Conservation (phyloP, 2,329 filamentous ascomycete genomes). For the Bipolaris bicolor region DNA sequence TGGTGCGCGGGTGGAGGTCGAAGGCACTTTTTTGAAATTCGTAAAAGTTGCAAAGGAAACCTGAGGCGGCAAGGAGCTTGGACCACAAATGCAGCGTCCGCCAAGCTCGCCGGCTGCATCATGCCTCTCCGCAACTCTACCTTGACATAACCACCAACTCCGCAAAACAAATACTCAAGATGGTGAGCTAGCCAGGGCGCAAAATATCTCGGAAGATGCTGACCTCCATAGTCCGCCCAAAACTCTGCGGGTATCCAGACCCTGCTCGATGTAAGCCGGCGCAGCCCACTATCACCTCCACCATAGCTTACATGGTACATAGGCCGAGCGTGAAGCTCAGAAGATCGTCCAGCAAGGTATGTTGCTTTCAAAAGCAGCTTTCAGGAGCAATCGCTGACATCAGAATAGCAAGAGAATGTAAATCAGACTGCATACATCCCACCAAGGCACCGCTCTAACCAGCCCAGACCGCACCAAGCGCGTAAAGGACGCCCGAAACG, state of each 20-base stretch:
- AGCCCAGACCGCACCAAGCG: conserved; percentile 85
- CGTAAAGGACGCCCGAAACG: conserved; percentile 93
- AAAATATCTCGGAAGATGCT: conserved; percentile 13
- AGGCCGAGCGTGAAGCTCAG: conserved; percentile 98
- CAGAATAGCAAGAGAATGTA: conserved; percentile 82
- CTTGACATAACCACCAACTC: conserved; percentile 28
- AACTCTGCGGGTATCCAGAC: conserved; percentile 99
- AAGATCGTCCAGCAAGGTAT: conserved; percentile 98
- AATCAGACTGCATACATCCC: conserved; percentile 24
- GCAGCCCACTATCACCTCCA: conserved; percentile 32
- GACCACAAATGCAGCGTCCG: conserved; percentile 29
- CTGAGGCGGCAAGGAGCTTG: conserved; percentile 39
- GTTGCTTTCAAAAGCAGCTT: conserved; percentile 26
- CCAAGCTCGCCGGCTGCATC: conserved; percentile 36
- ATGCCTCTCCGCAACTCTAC: conserved; percentile 30
- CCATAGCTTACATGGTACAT: conserved; percentile 48
- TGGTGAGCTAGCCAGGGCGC: conserved; percentile 25
- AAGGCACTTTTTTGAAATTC: neutral
- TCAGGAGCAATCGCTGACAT: conserved; percentile 21
- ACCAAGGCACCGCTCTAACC: conserved; percentile 27
- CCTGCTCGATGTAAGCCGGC: conserved; percentile 84
- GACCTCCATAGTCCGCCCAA: conserved; percentile 78
- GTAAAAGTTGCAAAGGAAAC: conserved; percentile 18
- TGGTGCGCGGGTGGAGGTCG: conserved; percentile 3
- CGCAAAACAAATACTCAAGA: conserved; percentile 27